phyloP scores from a whole-genome alignment of 805 yeast species.

The Candida qinlingensis region DNA sequence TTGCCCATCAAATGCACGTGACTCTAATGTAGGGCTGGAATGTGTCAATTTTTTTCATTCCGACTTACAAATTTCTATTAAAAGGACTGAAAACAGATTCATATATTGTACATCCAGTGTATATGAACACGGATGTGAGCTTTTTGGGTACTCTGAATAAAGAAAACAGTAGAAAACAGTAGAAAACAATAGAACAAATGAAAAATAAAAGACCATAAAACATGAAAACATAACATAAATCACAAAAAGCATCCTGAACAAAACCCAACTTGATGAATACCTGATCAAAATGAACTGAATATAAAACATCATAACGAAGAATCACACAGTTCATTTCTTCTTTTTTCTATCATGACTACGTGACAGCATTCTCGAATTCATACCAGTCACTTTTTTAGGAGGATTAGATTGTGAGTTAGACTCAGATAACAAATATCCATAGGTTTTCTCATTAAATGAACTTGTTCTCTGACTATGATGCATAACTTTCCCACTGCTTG shows the following conservation, averaged over 20 bases:
- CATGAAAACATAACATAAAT: too few species aligned
- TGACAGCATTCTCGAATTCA: constrained; percentile 59
- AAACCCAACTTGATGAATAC: background rate
- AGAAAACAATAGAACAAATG: too few species aligned
- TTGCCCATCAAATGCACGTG: constrained; percentile 2
- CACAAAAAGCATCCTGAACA: background rate
- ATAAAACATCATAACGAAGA: background rate
- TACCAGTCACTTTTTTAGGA: constrained; percentile 34
- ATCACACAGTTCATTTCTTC: constrained; percentile 5
- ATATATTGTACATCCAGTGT: too few species aligned
- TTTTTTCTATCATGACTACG: constrained; percentile 44
- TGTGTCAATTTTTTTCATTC: background rate
- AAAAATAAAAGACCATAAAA: too few species aligned
- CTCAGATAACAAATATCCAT: background rate
- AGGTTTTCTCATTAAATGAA: constrained; percentile 6
- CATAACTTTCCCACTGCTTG: background rate
- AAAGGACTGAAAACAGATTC: too few species aligned
- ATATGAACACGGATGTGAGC: too few species aligned
- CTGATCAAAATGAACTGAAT: background rate
- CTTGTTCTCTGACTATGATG: constrained; percentile 4
- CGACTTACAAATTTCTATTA: background rate
- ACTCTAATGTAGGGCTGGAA: background rate
- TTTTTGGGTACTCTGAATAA: too few species aligned
- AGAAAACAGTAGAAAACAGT: too few species aligned
- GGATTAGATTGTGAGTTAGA: background rate